A percentile compares a stretch with the other conserved stretches of the same genome.
Evolutionary conservation across 2,329 filamentous ascomycete genomes (phyloP).

Genomic region (Emergomyces orientalis): DNA sequence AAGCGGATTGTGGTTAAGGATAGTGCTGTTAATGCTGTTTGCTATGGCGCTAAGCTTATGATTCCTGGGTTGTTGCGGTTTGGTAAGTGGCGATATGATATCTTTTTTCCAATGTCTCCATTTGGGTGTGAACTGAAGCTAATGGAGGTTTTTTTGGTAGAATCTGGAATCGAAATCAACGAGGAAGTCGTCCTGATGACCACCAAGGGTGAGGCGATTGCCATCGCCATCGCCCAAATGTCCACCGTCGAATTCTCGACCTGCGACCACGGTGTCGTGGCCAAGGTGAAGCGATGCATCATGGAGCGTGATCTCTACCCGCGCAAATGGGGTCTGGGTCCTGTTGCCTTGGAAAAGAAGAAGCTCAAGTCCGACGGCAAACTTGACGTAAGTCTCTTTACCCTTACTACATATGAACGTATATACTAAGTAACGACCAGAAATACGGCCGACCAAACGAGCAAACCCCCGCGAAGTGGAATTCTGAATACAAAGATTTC

Average conservation of each 20-base stretch:
- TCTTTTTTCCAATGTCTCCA: not conserved
- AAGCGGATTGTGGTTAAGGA: constrained; percentile 98
- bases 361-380: constrained; percentile 98
- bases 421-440: constrained; percentile 34
- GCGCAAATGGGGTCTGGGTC: constrained; percentile 89
- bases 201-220: constrained; percentile 97
- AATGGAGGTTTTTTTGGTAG: constrained; percentile 36
- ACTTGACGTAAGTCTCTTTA: constrained; percentile 57
- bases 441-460: constrained; percentile 94
- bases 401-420: not conserved
- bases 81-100: constrained; percentile 44
- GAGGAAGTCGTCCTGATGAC: constrained; percentile 98
- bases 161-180: constrained; percentile 82
- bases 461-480: constrained; percentile 88
- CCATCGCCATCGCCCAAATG: constrained; percentile 94
- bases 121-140: constrained; percentile 1
- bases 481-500: constrained; percentile 84
- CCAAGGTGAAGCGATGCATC: constrained; percentile 98
- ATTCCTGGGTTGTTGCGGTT: constrained; percentile 91
- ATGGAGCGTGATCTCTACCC: constrained; percentile 99
- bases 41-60: constrained; percentile 98
- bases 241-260: constrained; percentile 93
- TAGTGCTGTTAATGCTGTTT: constrained; percentile 90
- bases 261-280: constrained; percentile 94
- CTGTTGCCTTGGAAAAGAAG: constrained; percentile 94